A percentile compares a stretch with the other conserved stretches of the same genome.
Evolutionary conservation across 2,329 filamentous ascomycete species (phyloP).

Genomic region (Fusarium sp.): DNA sequence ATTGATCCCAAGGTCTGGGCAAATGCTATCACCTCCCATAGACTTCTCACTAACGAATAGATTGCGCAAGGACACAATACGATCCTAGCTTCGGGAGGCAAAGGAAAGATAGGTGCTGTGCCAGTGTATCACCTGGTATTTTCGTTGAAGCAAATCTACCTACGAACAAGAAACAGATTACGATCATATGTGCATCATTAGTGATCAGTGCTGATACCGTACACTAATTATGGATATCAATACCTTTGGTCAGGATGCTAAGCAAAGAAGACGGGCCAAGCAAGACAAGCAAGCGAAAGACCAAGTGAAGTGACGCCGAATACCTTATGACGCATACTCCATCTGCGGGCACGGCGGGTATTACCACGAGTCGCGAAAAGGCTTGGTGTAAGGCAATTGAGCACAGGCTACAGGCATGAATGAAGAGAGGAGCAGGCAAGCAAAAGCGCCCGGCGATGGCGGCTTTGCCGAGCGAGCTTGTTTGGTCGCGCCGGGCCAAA

Average conservation of each 20-base stretch:
- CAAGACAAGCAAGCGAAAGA: constrained; percentile 21
- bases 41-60: constrained; percentile 20
- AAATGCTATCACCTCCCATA: constrained; percentile 12
- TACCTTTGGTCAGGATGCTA: constrained; percentile 1
- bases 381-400: constrained; percentile 25
- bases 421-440: constrained; percentile 24
- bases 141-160: constrained; percentile 11
- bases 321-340: constrained; percentile 47
- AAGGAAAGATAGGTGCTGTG: constrained; percentile 23
- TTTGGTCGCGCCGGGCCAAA: constrained; percentile 47
- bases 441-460: constrained; percentile 37
- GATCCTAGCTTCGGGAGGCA: constrained; percentile 34
- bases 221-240: constrained; percentile 7
- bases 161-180: constrained; percentile 21
- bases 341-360: constrained; percentile 47
- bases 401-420: constrained; percentile 25
- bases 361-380: constrained; percentile 42
- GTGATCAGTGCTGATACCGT: constrained; percentile 15
- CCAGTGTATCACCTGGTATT: constrained; percentile 43
- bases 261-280: constrained; percentile 16
- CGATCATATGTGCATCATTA: constrained; percentile 42
- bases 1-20: constrained; percentile 17
- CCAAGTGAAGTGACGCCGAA: constrained; percentile 23
- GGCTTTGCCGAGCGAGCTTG: constrained; percentile 44
- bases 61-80: constrained; percentile 39